These are phyloP conservation scores for Umbilicus rupestris DNA, from an alignment of 164 flowering plant genomes.

Conservation along the genomic window DNA sequence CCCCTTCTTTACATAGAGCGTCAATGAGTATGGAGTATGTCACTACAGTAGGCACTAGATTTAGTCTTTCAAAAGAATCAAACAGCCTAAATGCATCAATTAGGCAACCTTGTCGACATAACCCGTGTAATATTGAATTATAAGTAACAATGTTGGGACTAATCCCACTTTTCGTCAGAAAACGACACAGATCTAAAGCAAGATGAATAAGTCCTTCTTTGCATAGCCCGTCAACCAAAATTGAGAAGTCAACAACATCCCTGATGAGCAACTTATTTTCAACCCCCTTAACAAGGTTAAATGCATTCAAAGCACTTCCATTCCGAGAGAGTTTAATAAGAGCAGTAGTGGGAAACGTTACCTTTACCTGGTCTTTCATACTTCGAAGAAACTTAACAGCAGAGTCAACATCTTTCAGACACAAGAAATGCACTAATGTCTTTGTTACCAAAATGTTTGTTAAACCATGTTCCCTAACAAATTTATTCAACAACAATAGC, in stretches of 20 bases:
- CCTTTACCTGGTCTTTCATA: slow-evolving; percentile 13
- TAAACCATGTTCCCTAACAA: slow-evolving; percentile 48
- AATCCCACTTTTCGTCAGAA: slow-evolving; percentile 41
- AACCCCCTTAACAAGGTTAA: slow-evolving; percentile 39
- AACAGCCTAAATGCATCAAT: slow-evolving; percentile 75
- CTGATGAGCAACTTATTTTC: slow-evolving; percentile 24
- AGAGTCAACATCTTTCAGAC: slow-evolving; percentile 30
- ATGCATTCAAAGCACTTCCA: slow-evolving; percentile 55
- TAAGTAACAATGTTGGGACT: slow-evolving; percentile 50
- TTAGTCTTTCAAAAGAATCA: slow-evolving; percentile 61
- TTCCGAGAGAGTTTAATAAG: slow-evolving; percentile 34
- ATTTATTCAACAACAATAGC: slow-evolving; percentile 27
- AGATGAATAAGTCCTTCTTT: slow-evolving; percentile 43
- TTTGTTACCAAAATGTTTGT: slow-evolving; percentile 27
- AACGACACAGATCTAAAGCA: slow-evolving; percentile 61
- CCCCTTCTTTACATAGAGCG: slow-evolving; percentile 61
- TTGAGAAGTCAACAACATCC: slow-evolving; percentile 48
- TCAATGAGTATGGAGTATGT: slow-evolving; percentile 59
- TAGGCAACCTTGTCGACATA: slow-evolving; percentile 71
- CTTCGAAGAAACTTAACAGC: slow-evolving; percentile 35
- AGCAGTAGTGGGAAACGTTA: slow-evolving; percentile 28
- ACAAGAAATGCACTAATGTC: slow-evolving; percentile 31
- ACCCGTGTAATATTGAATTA: slow-evolving; percentile 60
- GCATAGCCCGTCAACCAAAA: slow-evolving; percentile 60
- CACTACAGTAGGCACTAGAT: slow-evolving; percentile 47